Conservation (phyloP, 163 green algal species). For the Volvox carteri region DNA sequence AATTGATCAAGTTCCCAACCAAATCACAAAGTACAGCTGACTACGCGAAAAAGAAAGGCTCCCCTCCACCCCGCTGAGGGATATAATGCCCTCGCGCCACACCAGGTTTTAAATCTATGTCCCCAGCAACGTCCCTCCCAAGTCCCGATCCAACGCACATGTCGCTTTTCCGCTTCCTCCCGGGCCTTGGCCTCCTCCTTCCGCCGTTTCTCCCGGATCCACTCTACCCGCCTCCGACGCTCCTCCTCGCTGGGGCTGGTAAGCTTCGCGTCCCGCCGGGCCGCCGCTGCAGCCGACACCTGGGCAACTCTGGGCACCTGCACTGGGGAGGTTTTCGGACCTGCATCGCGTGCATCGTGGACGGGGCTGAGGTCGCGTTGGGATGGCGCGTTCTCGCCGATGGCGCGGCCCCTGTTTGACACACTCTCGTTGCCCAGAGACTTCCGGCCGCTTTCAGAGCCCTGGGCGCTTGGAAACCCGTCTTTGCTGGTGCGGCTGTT, state of each 20-base stretch:
- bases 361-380: background rate
- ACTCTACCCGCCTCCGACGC: slow-evolving; percentile 20
- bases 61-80: too few species aligned
- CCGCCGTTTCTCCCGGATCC: slow-evolving; percentile 13
- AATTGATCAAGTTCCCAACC: too few species aligned
- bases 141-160: too few species aligned
- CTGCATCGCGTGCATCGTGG: slow-evolving; percentile 7
- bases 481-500: background rate
- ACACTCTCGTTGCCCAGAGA: background rate
- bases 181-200: slow-evolving; percentile 39
- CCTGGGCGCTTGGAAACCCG: background rate
- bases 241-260: slow-evolving; percentile 44
- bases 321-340: background rate
- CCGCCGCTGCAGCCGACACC: background rate
- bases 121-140: too few species aligned
- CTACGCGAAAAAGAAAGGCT: too few species aligned
- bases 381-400: background rate
- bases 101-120: too few species aligned
- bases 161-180: slow-evolving; percentile 22
- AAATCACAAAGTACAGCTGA: too few species aligned
- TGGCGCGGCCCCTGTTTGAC: background rate
- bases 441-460: background rate
- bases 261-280: slow-evolving; percentile 11
- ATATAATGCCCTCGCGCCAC: too few species aligned
- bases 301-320: background rate